These are phyloP conservation scores for Phytopythium montanum DNA, from an alignment of 352 stramenopile genomes.

Conservation along the genomic window DNA sequence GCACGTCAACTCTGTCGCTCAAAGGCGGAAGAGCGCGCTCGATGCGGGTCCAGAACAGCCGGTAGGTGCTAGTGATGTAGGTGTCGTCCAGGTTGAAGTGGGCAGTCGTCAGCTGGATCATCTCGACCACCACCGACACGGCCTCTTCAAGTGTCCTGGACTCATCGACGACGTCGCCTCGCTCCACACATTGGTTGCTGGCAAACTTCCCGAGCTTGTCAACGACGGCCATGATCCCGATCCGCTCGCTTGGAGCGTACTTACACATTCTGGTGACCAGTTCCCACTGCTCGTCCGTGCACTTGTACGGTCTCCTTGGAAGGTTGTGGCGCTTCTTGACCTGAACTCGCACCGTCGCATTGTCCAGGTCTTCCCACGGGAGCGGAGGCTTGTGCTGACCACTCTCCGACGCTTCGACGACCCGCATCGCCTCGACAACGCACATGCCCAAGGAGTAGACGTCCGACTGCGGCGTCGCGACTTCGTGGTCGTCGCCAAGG, in stretches of 20 bases:
- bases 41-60: neutral
- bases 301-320: neutral
- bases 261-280: neutral
- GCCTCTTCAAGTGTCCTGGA: neutral
- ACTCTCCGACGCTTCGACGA: neutral
- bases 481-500: too few relatives aligned
- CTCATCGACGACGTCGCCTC: too few relatives aligned
- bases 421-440: too few relatives aligned
- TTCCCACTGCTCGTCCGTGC: neutral
- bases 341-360: neutral
- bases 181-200: too few relatives aligned
- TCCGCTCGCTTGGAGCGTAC: neutral
- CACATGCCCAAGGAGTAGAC: too few relatives aligned
- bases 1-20: neutral
- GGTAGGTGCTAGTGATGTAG: neutral
- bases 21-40: neutral
- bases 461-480: too few relatives aligned
- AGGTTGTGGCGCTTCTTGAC: neutral
- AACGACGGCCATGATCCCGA: neutral
- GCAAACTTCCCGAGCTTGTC: neutral
- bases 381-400: neutral
- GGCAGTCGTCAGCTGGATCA: too few relatives aligned
- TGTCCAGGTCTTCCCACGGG: neutral
- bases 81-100: too few relatives aligned
- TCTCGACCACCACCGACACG: neutral